Percentiles rank a stretch among this genome's conserved stretches.
Evolutionary conservation across 1,284 basidiomycete genomes (phyloP).

Genomic region (Ceratobasidium sp.): DNA sequence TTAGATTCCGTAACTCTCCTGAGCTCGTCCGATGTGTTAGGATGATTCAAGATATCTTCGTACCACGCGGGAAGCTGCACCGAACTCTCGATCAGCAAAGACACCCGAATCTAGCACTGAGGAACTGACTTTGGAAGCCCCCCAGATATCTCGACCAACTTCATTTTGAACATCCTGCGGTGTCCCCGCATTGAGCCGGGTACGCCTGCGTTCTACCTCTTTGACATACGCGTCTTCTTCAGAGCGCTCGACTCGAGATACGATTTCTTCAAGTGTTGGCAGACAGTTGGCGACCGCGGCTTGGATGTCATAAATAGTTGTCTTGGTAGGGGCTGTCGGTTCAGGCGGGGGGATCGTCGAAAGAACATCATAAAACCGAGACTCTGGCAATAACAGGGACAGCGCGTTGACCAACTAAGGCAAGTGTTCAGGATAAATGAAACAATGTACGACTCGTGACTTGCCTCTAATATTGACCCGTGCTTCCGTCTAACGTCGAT

Average conservation of each 20-base stretch:
- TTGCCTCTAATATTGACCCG: slow-evolving; percentile 70
- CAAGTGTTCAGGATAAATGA: slow-evolving; percentile 16
- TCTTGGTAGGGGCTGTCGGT: slow-evolving; percentile 71
- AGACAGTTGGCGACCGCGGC: slow-evolving; percentile 75
- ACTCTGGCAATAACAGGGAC: slow-evolving; percentile 78
- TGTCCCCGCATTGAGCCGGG: slow-evolving; percentile 73
- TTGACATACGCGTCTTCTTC: slow-evolving; percentile 66
- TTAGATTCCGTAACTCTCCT: slow-evolving; percentile 77
- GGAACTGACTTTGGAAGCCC: slow-evolving; percentile 65
- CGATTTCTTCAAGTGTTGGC: slow-evolving; percentile 73
- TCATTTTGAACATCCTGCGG: slow-evolving; percentile 75
- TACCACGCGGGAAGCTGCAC: slow-evolving; percentile 74
- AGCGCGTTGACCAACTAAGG: slow-evolving; percentile 74
- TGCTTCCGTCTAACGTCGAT: slow-evolving; percentile 71
- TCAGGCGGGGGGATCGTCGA: slow-evolving; percentile 78
- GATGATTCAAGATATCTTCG: slow-evolving; percentile 79
- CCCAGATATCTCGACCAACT: slow-evolving; percentile 71
- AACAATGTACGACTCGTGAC: slow-evolving; percentile 38
- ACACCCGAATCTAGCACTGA: neutral
- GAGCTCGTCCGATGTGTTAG: slow-evolving; percentile 75
- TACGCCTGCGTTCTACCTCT: slow-evolving; percentile 81
- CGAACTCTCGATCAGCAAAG: neutral
- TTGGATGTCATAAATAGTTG: slow-evolving; percentile 67
- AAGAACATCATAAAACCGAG: slow-evolving; percentile 72
- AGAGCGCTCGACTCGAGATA: slow-evolving; percentile 66